phyloP scores from a whole-genome alignment of 441 rosid species.

The Dalechampia spathulata region DNA sequence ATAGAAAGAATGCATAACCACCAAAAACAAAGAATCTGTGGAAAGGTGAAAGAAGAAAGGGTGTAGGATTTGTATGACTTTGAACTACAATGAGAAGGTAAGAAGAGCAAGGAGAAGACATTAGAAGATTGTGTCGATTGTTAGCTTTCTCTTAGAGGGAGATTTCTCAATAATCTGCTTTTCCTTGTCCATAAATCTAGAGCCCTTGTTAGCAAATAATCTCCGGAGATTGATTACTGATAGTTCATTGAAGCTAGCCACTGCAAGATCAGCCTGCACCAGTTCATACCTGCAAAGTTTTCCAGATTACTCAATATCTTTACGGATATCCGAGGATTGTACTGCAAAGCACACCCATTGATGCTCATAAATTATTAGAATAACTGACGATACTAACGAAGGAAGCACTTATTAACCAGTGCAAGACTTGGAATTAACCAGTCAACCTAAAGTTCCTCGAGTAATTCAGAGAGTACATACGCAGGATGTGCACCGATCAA shows the following conservation, averaged over 20 bases:
- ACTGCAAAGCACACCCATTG: no score
- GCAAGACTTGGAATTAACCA: neutral
- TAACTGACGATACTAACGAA: no score
- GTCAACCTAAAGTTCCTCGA: neutral
- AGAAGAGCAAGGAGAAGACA: slow-evolving; percentile 9
- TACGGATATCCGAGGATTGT: no score
- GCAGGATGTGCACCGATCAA: slow-evolving; percentile 86
- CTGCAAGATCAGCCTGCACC: slow-evolving; percentile 92
- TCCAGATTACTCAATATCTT: neutral
- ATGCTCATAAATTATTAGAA: no score
- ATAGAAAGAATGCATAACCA: neutral
- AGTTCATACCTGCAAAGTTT: slow-evolving; percentile 68
- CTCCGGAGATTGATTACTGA: slow-evolving; percentile 91
- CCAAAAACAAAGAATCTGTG: no score
- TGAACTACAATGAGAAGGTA: neutral
- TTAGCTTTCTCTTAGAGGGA: slow-evolving; percentile 76
- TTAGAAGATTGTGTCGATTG: slow-evolving; percentile 78
- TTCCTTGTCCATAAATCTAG: slow-evolving; percentile 79
- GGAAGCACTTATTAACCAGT: neutral
- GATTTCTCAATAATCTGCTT: slow-evolving; percentile 73
- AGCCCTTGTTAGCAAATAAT: slow-evolving; percentile 82
- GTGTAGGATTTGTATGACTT: no score
- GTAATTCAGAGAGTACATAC: slow-evolving; percentile 31
- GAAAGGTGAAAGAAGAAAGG: no score
- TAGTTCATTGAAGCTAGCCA: slow-evolving; percentile 69